Percentiles rank a stretch among this genome's conserved stretches.
phyloP scores from a whole-genome alignment of 2,329 filamentous ascomycete genomes.

The Pestalotiopsis sp. region DNA sequence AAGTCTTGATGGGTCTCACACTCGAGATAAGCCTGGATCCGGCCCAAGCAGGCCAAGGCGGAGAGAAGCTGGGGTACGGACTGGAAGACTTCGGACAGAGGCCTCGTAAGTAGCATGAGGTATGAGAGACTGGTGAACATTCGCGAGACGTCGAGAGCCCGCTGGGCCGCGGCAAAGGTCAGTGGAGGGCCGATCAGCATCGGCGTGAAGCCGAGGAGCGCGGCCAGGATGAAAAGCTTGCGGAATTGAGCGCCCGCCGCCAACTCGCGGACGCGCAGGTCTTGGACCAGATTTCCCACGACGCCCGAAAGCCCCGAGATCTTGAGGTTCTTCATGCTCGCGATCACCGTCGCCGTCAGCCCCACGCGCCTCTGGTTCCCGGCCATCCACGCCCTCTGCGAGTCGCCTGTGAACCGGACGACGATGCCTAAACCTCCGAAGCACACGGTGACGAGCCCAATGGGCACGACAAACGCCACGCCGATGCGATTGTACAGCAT shows the following conservation, averaged over 20 bases:
- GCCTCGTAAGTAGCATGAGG: slow-evolving; percentile 40
- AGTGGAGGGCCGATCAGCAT: slow-evolving; percentile 26
- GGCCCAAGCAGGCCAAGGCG: slow-evolving; percentile 41
- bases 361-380: slow-evolving; percentile 36
- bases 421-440: slow-evolving; percentile 21
- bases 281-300: slow-evolving; percentile 31
- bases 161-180: slow-evolving; percentile 33
- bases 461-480: slow-evolving; percentile 47
- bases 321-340: slow-evolving; percentile 45
- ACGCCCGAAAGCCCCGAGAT: slow-evolving; percentile 38
- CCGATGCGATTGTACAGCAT: slow-evolving; percentile 51
- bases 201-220: slow-evolving; percentile 29
- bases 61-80: slow-evolving; percentile 39
- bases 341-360: slow-evolving; percentile 36
- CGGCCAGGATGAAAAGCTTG: slow-evolving; percentile 35
- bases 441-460: slow-evolving; percentile 42
- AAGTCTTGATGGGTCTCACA: slow-evolving; percentile 19
- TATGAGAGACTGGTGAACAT: slow-evolving; percentile 45
- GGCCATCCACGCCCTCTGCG: slow-evolving; percentile 39
- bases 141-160: slow-evolving; percentile 26
- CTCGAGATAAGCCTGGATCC: slow-evolving; percentile 41
- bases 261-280: slow-evolving; percentile 39
- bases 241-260: slow-evolving; percentile 37
- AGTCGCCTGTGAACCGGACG: slow-evolving; percentile 26
- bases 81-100: slow-evolving; percentile 42